These are phyloP conservation scores for Fabrea salina DNA, from an alignment of 169 alveolate species.

Conservation along the genomic window DNA sequence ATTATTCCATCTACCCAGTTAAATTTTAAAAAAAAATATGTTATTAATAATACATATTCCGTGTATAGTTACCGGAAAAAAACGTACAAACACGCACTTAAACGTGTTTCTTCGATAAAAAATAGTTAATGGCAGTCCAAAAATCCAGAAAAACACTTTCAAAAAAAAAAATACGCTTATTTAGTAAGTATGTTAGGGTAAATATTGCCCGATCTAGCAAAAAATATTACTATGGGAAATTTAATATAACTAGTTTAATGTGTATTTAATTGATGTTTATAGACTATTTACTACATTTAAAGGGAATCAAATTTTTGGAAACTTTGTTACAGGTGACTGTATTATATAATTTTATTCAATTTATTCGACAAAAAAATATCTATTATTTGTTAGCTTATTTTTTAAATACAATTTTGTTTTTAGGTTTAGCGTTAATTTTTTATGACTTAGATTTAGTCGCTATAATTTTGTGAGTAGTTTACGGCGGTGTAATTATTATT, in stretches of 20 bases:
- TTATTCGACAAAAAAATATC: not conserved
- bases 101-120: too few relatives aligned
- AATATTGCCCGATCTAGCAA: too few relatives aligned
- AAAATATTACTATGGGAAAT: not conserved
- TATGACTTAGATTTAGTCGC: not conserved
- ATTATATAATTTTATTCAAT: slow-evolving; percentile 4
- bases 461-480: not conserved
- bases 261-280: not conserved
- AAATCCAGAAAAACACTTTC: not conserved
- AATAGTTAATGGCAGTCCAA: too few relatives aligned
- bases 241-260: not conserved
- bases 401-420: not conserved
- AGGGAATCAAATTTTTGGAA: not conserved
- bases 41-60: too few relatives aligned
- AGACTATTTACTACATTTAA: not conserved
- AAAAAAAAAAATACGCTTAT: not conserved
- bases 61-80: too few relatives aligned
- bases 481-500: not conserved
- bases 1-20: too few relatives aligned
- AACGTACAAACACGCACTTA: too few relatives aligned
- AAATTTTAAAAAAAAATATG: too few relatives aligned
- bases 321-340: not conserved
- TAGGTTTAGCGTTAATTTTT: not conserved
- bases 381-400: not conserved
- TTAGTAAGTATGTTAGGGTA: not conserved